These are phyloP conservation scores for Yarrowia sp. DNA, from an alignment of 805 yeast species.

Conservation along the genomic window DNA sequence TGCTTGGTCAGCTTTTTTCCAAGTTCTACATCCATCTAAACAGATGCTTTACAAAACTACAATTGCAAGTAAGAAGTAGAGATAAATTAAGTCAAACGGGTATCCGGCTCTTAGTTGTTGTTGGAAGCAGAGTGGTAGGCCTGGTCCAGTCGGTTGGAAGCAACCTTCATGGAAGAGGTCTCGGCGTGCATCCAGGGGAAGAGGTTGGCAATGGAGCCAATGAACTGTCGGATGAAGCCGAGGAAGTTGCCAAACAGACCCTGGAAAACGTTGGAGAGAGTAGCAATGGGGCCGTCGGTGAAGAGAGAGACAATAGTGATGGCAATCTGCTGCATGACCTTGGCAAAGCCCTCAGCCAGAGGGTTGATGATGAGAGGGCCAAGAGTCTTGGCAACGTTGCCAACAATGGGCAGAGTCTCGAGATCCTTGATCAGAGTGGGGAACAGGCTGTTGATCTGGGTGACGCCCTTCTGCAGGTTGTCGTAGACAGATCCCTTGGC, in stretches of 20 bases:
- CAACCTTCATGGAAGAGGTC: conserved; percentile 19
- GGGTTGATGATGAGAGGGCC: conserved; percentile 23
- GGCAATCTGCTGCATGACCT: conserved; percentile 22
- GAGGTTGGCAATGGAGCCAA: conserved; percentile 11
- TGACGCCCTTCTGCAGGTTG: conserved; percentile 14
- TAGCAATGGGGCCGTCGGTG: conserved; percentile 14
- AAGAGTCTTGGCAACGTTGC: not conserved
- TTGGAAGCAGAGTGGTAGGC: conserved; percentile 5
- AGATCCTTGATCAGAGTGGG: conserved; percentile 11
- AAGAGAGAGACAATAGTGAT: not conserved
- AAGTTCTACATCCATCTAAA: too few species aligned
- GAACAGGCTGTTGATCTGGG: conserved; percentile 3
- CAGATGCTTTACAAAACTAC: too few species aligned
- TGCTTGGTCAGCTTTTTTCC: too few species aligned
- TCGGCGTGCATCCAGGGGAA: conserved; percentile 22
- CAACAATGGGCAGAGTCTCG: conserved; percentile 18
- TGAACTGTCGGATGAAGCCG: conserved; percentile 5
- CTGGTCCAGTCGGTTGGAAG: conserved; percentile 23
- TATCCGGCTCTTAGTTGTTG: not conserved
- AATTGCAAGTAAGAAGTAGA: too few species aligned
- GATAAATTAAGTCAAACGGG: not conserved
- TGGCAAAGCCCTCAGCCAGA: conserved; percentile 12
- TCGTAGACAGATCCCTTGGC: conserved; percentile 14
- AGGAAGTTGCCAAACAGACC: not conserved
- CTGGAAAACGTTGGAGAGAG: not conserved